A percentile compares a stretch with the other conserved stretches of the same genome.
These are phyloP conservation scores for Parietaria judaica DNA, from an alignment of 306 rosid species.

Conservation along the genomic window DNA sequence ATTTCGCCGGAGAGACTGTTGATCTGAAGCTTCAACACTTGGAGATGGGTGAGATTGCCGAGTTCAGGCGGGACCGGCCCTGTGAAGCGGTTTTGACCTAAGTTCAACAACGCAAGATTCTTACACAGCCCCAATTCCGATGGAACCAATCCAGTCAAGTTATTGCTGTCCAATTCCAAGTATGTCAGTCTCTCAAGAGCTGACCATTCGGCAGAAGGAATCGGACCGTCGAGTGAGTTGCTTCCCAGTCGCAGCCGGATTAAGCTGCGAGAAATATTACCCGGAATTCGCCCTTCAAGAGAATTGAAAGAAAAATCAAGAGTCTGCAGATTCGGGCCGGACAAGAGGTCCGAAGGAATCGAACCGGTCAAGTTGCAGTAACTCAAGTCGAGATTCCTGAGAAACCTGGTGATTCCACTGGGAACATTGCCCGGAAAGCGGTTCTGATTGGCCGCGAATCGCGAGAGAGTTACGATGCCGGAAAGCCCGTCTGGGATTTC, in stretches of 20 bases:
- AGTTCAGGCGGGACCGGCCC: slow-evolving; percentile 46
- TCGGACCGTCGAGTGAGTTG: slow-evolving; percentile 32
- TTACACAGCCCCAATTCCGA: slow-evolving; percentile 32
- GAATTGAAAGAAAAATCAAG: slow-evolving; percentile 54
- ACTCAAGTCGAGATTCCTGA: slow-evolving; percentile 54
- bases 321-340: slow-evolving; percentile 24
- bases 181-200: slow-evolving; percentile 23
- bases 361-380: slow-evolving; percentile 29
- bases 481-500: slow-evolving; percentile 38
- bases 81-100: slow-evolving; percentile 42
- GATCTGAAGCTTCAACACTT: slow-evolving; percentile 50
- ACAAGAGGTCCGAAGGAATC: slow-evolving; percentile 49
- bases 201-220: slow-evolving; percentile 26
- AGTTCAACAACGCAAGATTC: slow-evolving; percentile 51
- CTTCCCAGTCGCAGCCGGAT: slow-evolving; percentile 63
- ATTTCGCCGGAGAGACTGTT: slow-evolving; percentile 50
- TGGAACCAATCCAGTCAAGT: slow-evolving; percentile 41
- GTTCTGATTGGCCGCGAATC: slow-evolving; percentile 68
- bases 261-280: slow-evolving; percentile 30
- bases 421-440: slow-evolving; percentile 38
- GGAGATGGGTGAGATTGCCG: slow-evolving; percentile 43
- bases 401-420: slow-evolving; percentile 34
- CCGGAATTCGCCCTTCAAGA: slow-evolving; percentile 44
- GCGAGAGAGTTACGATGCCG: slow-evolving; percentile 30
- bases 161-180: slow-evolving; percentile 60